Evolutionary conservation across 73 alveolate genomes (phyloP), one percentile per base, ranked within the genome.

Genomic region (Breviolum minutum): DNA sequence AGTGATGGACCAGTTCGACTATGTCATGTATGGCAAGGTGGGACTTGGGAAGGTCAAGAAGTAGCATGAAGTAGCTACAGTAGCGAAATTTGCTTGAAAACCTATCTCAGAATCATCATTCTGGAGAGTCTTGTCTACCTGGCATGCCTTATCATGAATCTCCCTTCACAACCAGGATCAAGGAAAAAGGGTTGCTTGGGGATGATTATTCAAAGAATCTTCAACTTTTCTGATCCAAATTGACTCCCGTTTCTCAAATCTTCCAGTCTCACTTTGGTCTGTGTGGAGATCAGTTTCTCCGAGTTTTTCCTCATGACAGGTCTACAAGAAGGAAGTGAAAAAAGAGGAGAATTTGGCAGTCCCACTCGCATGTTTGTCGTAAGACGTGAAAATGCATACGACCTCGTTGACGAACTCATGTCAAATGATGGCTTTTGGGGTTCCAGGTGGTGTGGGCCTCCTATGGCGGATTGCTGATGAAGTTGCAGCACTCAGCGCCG

Each of bases 1-100:
- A 11, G 98, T 92, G 81, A 92, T 92, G 98, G 98, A 92, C 61
- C 98, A 92, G 81, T 92, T 92, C 74, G 98, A 92, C 90, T 92
- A 92, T 68, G 98, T 92, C 60, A 92, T 92, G 98, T 92, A 60
- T 30, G 98, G 98, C 80, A 92, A 92, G 98, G 98, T 80, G 17
- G 69, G 3, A 12, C 29, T n/a, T 76, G 12, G 13, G 87, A 61
- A 79, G 4, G 64, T 79, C 54, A 22, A 68, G 17, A 1, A 17
- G 77, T n/a, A n/a, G n/a, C n/a, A n/a, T n/a, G n/a, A 17, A 22
- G 17, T 68, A 22, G n/a, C 77, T 68, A 17, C 77, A 68, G 3
- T 14, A 22, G 77, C 1, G 6, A 22, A 22, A 6, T 22, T 22
- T 68, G 77, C 54, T 40, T 40, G 54, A 40, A 40, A 40, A 40